A percentile compares a stretch with the other conserved stretches of the same genome.
phyloP scores from a whole-genome alignment of 805 yeast species.

The Saccharomycopsis selenospora region DNA sequence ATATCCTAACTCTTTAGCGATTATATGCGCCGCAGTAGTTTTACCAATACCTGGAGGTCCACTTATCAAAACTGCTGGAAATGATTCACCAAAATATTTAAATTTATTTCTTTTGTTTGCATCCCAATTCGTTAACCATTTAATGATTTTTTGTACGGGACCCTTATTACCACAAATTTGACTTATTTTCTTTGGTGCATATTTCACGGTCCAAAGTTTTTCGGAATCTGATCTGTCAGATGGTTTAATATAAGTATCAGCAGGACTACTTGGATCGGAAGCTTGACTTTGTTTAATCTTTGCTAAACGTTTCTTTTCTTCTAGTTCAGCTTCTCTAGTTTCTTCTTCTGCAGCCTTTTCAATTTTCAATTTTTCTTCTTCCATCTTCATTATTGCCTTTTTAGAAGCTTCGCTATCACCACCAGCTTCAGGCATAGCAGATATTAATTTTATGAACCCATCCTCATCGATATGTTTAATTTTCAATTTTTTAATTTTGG shows the following conservation, averaged over 20 bases:
- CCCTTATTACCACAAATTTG: slow-evolving; percentile 92
- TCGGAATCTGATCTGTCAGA: slow-evolving; percentile 43
- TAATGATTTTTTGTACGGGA: slow-evolving; percentile 53
- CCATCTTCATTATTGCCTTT: slow-evolving; percentile 61
- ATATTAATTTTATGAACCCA: slow-evolving; percentile 70
- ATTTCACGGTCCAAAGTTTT: slow-evolving; percentile 85
- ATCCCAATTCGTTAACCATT: slow-evolving; percentile 79
- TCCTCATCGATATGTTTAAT: slow-evolving; percentile 82
- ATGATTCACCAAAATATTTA: slow-evolving; percentile 52
- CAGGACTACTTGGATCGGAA: slow-evolving; percentile 10
- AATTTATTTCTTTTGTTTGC: slow-evolving; percentile 43
- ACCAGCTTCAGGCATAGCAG: slow-evolving; percentile 85
- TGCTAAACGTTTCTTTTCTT: slow-evolving; percentile 25
- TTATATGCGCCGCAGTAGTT: slow-evolving; percentile 72
- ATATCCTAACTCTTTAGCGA: slow-evolving; percentile 62
- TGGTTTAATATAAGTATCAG: slow-evolving; percentile 24
- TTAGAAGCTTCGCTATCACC: slow-evolving; percentile 84
- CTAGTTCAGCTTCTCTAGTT: slow-evolving; percentile 38
- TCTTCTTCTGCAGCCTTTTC: slow-evolving; percentile 43
- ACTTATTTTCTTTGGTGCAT: slow-evolving; percentile 70
- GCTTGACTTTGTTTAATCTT: slow-evolving; percentile 25
- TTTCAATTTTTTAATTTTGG: slow-evolving; percentile 62
- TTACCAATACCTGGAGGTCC: slow-evolving; percentile 88
- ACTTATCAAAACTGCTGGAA: slow-evolving; percentile 76
- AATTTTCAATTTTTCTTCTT: slow-evolving; percentile 56